Conservation (phyloP, 495 filamentous ascomycete genomes). For the Penicillium ucsense region DNA sequence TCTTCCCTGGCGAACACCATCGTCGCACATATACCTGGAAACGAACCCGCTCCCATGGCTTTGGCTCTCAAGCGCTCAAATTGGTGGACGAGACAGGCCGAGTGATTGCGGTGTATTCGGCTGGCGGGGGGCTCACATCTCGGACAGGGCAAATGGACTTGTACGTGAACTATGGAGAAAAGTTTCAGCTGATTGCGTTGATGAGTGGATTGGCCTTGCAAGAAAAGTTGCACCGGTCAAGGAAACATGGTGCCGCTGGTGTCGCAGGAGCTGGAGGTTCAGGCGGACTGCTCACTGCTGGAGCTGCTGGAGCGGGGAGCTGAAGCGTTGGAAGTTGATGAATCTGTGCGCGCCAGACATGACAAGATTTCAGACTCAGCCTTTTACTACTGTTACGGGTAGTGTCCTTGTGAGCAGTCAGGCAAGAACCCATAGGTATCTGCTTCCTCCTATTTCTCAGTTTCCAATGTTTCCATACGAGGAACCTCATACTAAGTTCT, state of each 20-base stretch:
- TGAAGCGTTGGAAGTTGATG: background rate
- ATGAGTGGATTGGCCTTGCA: constrained; percentile 14
- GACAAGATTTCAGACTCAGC: too few species aligned
- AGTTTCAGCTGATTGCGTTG: constrained; percentile 13
- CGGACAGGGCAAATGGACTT: constrained; percentile 12
- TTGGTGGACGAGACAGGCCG: constrained; percentile 18
- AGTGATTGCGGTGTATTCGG: constrained; percentile 22
- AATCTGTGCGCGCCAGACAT: too few species aligned
- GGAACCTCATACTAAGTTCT: too few species aligned
- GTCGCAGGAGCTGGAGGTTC: constrained; percentile 1
- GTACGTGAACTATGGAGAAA: constrained; percentile 7
- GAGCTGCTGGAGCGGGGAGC: background rate
- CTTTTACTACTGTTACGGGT: too few species aligned
- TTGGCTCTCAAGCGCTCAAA: constrained; percentile 18
- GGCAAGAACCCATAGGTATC: too few species aligned
- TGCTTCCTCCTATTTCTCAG: too few species aligned
- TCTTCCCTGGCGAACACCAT: background rate
- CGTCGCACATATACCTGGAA: constrained; percentile 24
- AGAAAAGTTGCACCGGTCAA: constrained; percentile 9
- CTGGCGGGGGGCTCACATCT: constrained; percentile 7
- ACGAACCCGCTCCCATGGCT: constrained; percentile 18
- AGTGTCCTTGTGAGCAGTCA: too few species aligned
- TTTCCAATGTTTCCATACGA: too few species aligned
- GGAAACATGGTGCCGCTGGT: background rate
- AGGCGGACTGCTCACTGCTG: background rate